A percentile compares a stretch with the other conserved stretches of the same genome.
These are phyloP conservation scores for Pittosporum tobira DNA, from an alignment of 129 eudicot genomes.

Conservation along the genomic window DNA sequence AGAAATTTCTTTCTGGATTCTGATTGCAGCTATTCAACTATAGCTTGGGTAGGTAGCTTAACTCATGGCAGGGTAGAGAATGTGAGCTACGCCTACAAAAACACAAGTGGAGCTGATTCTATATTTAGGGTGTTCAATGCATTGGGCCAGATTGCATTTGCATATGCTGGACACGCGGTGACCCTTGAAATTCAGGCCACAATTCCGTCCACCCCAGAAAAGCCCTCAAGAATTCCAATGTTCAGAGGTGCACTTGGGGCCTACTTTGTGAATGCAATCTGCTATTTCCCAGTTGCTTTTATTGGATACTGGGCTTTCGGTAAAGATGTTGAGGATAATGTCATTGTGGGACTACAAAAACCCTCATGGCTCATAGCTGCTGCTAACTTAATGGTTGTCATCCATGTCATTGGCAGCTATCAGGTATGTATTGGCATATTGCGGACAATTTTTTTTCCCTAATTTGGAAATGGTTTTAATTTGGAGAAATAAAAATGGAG, in stretches of 20 bases:
- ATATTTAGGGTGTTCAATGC: conserved; percentile 74
- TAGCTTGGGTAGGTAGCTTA: conserved; percentile 91
- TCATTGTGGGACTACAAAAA: conserved; percentile 57
- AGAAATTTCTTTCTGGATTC: not conserved
- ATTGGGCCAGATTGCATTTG: conserved; percentile 74
- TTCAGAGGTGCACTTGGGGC: conserved; percentile 89
- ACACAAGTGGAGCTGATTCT: conserved; percentile 47
- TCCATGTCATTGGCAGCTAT: conserved; percentile 96
- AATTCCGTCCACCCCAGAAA: conserved; percentile 81
- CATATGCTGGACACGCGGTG: conserved; percentile 91
- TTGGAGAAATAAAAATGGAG: not conserved
- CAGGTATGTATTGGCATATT: conserved; percentile 29
- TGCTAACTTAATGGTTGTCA: conserved; percentile 86
- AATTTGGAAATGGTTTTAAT: too few species aligned
- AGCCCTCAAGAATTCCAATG: conserved; percentile 74
- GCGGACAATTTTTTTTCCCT: too few species aligned
- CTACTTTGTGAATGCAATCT: conserved; percentile 58
- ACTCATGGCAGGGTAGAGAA: conserved; percentile 49
- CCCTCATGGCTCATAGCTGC: conserved; percentile 90
- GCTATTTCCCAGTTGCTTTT: conserved; percentile 87
- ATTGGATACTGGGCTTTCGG: conserved; percentile 93
- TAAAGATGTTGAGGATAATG: conserved; percentile 82
- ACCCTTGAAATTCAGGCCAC: conserved; percentile 91
- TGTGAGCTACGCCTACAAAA: conserved; percentile 68
- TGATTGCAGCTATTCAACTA: conserved; percentile 71